Evolutionary conservation across 495 filamentous ascomycete genomes (phyloP).

Genomic region (Penicillium psychrofluorescens): DNA sequence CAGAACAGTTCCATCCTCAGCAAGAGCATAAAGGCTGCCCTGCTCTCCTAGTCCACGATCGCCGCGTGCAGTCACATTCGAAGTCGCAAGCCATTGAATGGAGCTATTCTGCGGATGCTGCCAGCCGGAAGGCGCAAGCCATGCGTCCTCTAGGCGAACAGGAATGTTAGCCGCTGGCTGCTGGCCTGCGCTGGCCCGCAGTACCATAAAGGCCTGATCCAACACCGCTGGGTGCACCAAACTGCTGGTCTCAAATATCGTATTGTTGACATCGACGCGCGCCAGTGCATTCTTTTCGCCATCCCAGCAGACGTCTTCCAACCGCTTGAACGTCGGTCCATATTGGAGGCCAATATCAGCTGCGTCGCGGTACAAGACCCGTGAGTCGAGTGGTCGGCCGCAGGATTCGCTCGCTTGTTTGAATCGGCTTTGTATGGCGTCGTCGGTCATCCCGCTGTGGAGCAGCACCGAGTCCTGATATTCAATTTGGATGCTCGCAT

Average conservation of each 20-base stretch:
- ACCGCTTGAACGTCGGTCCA: slow-evolving; percentile 12
- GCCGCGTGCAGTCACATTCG: neutral
- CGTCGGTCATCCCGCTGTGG: no score
- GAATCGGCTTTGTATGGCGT: neutral
- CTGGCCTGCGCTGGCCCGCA: neutral
- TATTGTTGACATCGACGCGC: slow-evolving; percentile 2
- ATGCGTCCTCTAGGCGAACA: neutral
- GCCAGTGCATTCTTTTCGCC: neutral
- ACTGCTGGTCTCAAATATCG: slow-evolving; percentile 8
- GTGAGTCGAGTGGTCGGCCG: neutral
- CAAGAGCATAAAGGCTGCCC: neutral
- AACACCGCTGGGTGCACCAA: slow-evolving; percentile 20
- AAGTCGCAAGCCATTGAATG: neutral
- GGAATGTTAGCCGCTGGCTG: slow-evolving; percentile 1
- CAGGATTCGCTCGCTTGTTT: slow-evolving; percentile 1
- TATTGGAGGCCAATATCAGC: slow-evolving; percentile 13
- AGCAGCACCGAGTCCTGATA: neutral
- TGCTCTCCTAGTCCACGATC: neutral
- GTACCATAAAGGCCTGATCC: slow-evolving; percentile 8
- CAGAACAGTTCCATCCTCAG: slow-evolving; percentile 1
- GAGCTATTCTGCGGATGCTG: neutral
- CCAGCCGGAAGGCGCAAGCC: slow-evolving; percentile 5
- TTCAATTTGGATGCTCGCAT: slow-evolving; percentile 20
- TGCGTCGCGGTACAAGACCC: slow-evolving; percentile 2
- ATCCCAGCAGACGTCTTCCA: slow-evolving; percentile 10